Percentiles rank a stretch among this genome's conserved stretches.
Evolutionary conservation across 768 basidiomycete species (phyloP).

Genomic region (Tephrocybe sp.): DNA sequence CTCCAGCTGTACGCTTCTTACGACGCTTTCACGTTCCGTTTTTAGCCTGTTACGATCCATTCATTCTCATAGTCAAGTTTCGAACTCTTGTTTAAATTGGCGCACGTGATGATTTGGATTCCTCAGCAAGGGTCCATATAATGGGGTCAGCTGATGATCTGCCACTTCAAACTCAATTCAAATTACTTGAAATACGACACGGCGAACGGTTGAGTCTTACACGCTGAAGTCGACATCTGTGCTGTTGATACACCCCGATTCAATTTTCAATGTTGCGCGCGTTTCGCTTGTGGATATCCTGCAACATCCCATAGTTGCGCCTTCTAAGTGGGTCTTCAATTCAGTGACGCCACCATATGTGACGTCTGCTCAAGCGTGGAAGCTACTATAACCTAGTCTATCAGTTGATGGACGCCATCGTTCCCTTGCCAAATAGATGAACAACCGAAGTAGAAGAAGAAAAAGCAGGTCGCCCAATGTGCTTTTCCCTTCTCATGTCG

Average conservation of each 20-base stretch:
- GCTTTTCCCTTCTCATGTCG: too few species aligned
- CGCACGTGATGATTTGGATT: constrained; percentile 2
- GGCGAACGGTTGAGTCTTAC: background rate
- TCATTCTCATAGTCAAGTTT: background rate
- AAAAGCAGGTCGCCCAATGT: too few species aligned
- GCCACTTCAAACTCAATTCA: too few species aligned
- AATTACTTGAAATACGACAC: background rate
- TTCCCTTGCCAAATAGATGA: background rate
- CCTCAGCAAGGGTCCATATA: background rate
- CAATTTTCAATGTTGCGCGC: too few species aligned
- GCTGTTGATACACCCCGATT: too few species aligned
- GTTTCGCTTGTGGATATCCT: too few species aligned
- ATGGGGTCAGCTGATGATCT: background rate
- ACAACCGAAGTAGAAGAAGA: too few species aligned
- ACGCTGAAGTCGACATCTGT: background rate
- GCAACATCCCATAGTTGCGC: background rate
- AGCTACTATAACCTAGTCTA: background rate
- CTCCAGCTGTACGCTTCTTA: constrained; percentile 5
- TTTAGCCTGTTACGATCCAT: constrained; percentile 8
- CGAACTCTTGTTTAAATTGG: background rate
- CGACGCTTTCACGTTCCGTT: constrained; percentile 1
- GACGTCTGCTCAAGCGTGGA: background rate
- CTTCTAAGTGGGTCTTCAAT: background rate
- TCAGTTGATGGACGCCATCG: background rate
- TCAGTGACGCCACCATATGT: background rate